phyloP scores from a whole-genome alignment of 1,284 basidiomycete genomes.

The Sporisorium scitamineum region DNA sequence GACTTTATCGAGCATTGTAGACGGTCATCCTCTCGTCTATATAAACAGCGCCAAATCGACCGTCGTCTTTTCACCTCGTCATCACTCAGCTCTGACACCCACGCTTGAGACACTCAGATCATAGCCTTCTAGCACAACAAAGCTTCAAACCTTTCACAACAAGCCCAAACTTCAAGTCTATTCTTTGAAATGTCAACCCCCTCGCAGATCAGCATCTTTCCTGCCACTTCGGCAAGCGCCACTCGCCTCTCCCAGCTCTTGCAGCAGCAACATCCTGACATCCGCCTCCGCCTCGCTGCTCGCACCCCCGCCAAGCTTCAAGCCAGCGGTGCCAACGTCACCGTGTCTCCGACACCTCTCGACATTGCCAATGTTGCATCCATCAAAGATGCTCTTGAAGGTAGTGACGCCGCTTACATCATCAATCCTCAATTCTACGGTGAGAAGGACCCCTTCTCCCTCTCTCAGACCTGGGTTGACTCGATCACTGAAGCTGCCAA shows the following conservation, averaged over 20 bases:
- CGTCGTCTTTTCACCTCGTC: not conserved
- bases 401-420: slow-evolving; percentile 35
- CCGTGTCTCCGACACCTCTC: slow-evolving; percentile 16
- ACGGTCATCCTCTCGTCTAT: not conserved
- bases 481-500: slow-evolving; percentile 24
- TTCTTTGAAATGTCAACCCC: slow-evolving; percentile 12
- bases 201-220: slow-evolving; percentile 37
- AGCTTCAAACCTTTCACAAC: not conserved
- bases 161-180: not conserved
- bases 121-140: too few relatives aligned
- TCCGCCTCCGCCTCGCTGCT: slow-evolving; percentile 24
- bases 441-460: slow-evolving; percentile 7
- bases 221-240: slow-evolving; percentile 25
- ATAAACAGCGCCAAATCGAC: not conserved
- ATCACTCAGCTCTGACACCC: not conserved
- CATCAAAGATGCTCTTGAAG: slow-evolving; percentile 24
- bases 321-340: slow-evolving; percentile 10
- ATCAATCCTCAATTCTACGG: slow-evolving; percentile 25
- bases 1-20: not conserved
- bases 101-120: not conserved
- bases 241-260: slow-evolving; percentile 14
- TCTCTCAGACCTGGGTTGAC: slow-evolving; percentile 14
- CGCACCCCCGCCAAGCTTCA: slow-evolving; percentile 23
- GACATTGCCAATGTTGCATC: slow-evolving; percentile 12
- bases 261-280: slow-evolving; percentile 19